phyloP scores from a whole-genome alignment of 768 basidiomycete genomes.

The Mycena pura region DNA sequence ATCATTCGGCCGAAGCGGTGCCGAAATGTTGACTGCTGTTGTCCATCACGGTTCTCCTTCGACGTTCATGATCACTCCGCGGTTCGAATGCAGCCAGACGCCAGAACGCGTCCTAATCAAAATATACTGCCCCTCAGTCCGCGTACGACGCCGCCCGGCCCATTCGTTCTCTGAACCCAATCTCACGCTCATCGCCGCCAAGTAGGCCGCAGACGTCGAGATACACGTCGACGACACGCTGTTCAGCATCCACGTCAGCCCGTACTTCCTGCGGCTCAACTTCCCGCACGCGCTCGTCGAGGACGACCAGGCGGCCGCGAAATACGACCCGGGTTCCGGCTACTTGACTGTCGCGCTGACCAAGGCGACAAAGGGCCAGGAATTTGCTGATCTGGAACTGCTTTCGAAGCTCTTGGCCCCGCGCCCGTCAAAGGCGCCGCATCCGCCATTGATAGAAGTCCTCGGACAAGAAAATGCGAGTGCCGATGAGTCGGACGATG shows the following conservation, averaged over 20 bases:
- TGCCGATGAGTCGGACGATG: slow-evolving; percentile 42
- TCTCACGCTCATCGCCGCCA: slow-evolving; percentile 27
- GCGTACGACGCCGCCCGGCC: slow-evolving; percentile 49
- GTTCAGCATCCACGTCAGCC: slow-evolving; percentile 79
- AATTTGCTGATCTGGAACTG: slow-evolving; percentile 80
- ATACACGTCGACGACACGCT: slow-evolving; percentile 75
- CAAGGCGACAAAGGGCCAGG: slow-evolving; percentile 69
- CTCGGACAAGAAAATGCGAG: slow-evolving; percentile 44
- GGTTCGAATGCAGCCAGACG: slow-evolving; percentile 74
- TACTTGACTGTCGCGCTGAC: slow-evolving; percentile 75
- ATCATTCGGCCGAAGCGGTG: neutral
- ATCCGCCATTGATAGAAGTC: slow-evolving; percentile 62
- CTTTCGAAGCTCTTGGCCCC: slow-evolving; percentile 81
- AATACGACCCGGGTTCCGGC: slow-evolving; percentile 82
- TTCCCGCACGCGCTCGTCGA: slow-evolving; percentile 72
- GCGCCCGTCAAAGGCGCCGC: slow-evolving; percentile 47
- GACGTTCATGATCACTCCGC: slow-evolving; percentile 73
- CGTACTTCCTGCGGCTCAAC: slow-evolving; percentile 83
- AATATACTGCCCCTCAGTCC: slow-evolving; percentile 75
- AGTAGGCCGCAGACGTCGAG: slow-evolving; percentile 84
- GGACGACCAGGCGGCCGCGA: slow-evolving; percentile 73
- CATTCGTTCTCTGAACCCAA: slow-evolving; percentile 14
- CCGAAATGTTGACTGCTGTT: neutral
- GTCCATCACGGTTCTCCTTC: neutral
- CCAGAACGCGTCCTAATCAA: slow-evolving; percentile 59